phyloP scores from a whole-genome alignment of 495 filamentous ascomycete species.

The Wilcoxina mikolae region DNA sequence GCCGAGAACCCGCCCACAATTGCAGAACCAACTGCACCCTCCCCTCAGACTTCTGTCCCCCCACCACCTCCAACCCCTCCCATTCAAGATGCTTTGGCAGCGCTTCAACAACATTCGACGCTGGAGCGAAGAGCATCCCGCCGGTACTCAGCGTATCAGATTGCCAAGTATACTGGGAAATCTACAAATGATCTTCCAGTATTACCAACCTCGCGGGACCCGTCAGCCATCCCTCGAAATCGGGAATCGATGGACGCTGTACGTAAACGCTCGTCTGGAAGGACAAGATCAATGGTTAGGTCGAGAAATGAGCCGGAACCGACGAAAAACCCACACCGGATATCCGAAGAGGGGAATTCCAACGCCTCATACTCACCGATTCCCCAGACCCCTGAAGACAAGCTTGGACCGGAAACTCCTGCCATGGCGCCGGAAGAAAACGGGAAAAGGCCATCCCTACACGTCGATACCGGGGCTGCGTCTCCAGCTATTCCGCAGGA shows the following conservation, averaged over 20 bases:
- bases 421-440: no score
- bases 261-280: constrained; percentile 50
- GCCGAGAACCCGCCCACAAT: constrained; percentile 10
- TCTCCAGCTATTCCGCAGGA: neutral
- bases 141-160: constrained; percentile 88
- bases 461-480: constrained; percentile 13
- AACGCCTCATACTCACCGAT: constrained; percentile 27
- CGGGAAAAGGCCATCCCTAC: constrained; percentile 30
- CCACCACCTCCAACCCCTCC: constrained; percentile 66
- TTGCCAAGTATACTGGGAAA: constrained; percentile 77
- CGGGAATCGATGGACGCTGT: constrained; percentile 84
- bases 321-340: constrained; percentile 44
- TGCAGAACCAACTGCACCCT: constrained; percentile 29
- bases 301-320: constrained; percentile 46
- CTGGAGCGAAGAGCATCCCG: constrained; percentile 86
- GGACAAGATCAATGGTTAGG: constrained; percentile 41
- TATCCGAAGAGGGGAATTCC: constrained; percentile 50
- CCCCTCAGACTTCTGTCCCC: constrained; percentile 32
- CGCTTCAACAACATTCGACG: constrained; percentile 77
- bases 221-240: constrained; percentile 75
- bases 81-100: constrained; percentile 79
- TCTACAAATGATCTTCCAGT: constrained; percentile 71
- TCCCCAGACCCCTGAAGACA: constrained; percentile 30
- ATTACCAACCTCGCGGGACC: constrained; percentile 64
- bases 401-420: constrained; percentile 29